Percentiles rank a stretch among this genome's conserved stretches.
phyloP scores from a whole-genome alignment of 345 rosid species.

The Orychophragmus violaceus region DNA sequence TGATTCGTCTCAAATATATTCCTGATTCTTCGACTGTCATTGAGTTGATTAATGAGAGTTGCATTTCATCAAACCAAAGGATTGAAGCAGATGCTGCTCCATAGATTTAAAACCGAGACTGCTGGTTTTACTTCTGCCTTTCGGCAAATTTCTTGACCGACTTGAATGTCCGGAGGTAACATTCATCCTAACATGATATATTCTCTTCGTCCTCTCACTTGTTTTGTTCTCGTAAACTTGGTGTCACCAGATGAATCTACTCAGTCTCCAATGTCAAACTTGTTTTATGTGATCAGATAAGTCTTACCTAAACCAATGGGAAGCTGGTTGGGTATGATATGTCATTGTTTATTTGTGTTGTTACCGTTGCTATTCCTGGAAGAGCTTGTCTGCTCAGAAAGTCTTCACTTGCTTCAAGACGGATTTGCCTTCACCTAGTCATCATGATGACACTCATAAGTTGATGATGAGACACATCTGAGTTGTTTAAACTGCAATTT shows the following conservation, averaged over 20 bases:
- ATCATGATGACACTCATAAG: neutral
- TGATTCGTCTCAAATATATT: conserved; percentile 47
- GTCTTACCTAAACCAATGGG: neutral
- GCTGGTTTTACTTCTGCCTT: neutral
- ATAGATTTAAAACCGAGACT: neutral
- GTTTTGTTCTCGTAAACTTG: neutral
- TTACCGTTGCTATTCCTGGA: neutral
- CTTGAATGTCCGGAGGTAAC: conserved; percentile 4
- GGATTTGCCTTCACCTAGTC: neutral
- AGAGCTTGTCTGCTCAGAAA: neutral
- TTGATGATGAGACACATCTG: neutral
- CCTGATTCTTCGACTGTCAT: conserved; percentile 35
- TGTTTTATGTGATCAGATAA: neutral
- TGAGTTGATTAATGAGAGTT: conserved; percentile 19
- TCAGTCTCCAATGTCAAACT: neutral
- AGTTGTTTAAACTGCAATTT: neutral
- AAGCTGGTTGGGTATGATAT: neutral
- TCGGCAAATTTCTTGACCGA: neutral
- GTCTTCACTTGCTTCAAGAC: neutral
- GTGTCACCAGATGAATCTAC: neutral
- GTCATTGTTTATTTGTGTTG: neutral
- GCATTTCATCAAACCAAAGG: conserved; percentile 17
- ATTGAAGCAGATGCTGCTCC: conserved; percentile 25
- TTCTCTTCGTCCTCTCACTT: neutral
- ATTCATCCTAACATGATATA: neutral